Evolutionary conservation across 441 rosid species (phyloP).

Genomic region (Croton laevigatus): DNA sequence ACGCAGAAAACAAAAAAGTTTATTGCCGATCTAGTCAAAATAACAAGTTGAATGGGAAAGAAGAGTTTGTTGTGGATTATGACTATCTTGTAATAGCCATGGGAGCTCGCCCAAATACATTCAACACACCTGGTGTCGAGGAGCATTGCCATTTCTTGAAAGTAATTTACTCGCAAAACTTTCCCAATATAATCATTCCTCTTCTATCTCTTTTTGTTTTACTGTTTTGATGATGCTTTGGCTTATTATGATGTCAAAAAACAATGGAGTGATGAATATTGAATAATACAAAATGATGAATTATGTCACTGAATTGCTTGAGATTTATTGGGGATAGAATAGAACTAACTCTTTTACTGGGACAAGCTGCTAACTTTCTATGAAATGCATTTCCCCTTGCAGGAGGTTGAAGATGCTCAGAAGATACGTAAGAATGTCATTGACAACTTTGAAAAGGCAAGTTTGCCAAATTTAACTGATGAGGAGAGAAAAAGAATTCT

Average conservation of each 20-base stretch:
- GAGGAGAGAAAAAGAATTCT: slow-evolving; percentile 86
- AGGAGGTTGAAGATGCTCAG: slow-evolving; percentile 99
- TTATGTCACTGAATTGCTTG: not conserved
- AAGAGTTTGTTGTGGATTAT: slow-evolving; percentile 73
- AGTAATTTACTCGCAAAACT: slow-evolving; percentile 37
- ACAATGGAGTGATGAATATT: not conserved
- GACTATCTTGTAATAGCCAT: slow-evolving; percentile 92
- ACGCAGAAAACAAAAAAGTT: slow-evolving; percentile 69
- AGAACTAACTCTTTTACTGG: not conserved
- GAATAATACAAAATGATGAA: not conserved
- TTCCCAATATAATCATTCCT: not conserved
- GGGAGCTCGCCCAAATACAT: slow-evolving; percentile 95
- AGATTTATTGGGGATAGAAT: slow-evolving; percentile 6
- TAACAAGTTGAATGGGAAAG: slow-evolving; percentile 45
- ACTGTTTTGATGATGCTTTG: not conserved
- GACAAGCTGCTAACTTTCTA: slow-evolving; percentile 1
- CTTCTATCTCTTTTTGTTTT: not conserved
- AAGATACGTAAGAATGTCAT: slow-evolving; percentile 75
- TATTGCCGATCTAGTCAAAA: slow-evolving; percentile 59
- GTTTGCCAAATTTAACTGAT: slow-evolving; percentile 74
- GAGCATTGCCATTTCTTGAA: slow-evolving; percentile 91
- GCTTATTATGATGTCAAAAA: not conserved
- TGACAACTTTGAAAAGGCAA: slow-evolving; percentile 88
- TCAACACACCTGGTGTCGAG: slow-evolving; percentile 91
- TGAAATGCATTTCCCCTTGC: slow-evolving; percentile 20